Evolutionary conservation across 768 basidiomycete genomes (phyloP).

Genomic region (Pulveroboletus sp.): DNA sequence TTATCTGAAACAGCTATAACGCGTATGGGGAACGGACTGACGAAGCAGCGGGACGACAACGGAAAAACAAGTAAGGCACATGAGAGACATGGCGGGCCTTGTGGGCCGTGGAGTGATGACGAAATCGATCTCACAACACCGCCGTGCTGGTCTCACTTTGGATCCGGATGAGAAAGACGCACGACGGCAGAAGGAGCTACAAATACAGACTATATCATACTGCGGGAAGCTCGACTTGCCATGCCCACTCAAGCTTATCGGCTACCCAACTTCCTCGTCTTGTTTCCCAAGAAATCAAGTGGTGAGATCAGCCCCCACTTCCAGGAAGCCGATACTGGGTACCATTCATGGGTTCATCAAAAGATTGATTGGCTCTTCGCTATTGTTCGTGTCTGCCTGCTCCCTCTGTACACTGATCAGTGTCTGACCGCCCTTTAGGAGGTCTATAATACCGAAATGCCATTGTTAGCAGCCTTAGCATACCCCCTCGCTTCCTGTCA

Average conservation of each 20-base stretch:
- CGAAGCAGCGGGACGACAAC: no score
- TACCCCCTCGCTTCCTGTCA: conserved; percentile 22
- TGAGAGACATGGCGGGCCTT: no score
- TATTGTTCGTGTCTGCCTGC: conserved; percentile 5
- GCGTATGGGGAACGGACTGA: no score
- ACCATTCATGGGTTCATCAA: conserved; percentile 20
- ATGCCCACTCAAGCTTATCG: conserved; percentile 22
- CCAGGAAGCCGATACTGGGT: conserved; percentile 18
- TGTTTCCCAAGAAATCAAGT: conserved; percentile 27
- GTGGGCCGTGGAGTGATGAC: no score
- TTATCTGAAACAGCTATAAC: no score
- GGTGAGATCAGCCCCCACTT: conserved; percentile 27
- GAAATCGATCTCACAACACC: no score
- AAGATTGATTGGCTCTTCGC: conserved; percentile 24
- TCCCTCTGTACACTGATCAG: no score
- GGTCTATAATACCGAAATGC: conserved; percentile 26
- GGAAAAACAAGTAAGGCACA: no score
- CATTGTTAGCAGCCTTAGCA: conserved; percentile 22
- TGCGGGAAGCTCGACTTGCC: neutral
- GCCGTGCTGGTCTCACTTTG: conserved; percentile 19
- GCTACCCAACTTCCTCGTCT: conserved; percentile 23
- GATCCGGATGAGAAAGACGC: conserved; percentile 1
- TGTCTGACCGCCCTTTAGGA: conserved; percentile 21
- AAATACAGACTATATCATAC: conserved; percentile 15
- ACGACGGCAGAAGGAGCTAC: conserved; percentile 5